Percentiles rank a stretch among this genome's conserved stretches.
phyloP scores from a whole-genome alignment of 176 grass and related monocot genomes.

The Oryza coarctata region DNA sequence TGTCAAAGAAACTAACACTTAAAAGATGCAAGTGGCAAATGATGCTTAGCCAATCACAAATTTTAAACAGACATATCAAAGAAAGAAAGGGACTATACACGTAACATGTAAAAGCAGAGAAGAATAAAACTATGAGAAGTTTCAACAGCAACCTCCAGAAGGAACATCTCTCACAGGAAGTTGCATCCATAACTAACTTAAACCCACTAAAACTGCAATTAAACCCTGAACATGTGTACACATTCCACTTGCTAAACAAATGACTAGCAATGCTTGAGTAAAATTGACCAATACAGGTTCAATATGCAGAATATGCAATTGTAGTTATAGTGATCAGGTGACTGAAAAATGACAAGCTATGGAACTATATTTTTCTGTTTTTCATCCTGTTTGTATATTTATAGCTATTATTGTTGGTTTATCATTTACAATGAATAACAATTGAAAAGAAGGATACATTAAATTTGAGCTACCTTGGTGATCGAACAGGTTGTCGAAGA shows the following conservation, averaged over 20 bases:
- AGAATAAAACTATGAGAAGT: conserved; percentile 2
- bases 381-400: not conserved
- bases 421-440: not conserved
- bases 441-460: not conserved
- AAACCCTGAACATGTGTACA: not conserved
- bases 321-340: not conserved
- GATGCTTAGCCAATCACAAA: conserved; percentile 20
- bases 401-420: not conserved
- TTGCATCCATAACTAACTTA: conserved; percentile 15
- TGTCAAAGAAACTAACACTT: conserved; percentile 15
- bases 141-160: not conserved
- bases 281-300: conserved; percentile 1
- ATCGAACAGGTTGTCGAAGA: conserved; percentile 55
- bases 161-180: conserved; percentile 7
- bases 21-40: conserved; percentile 8
- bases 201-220: not conserved
- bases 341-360: conserved; percentile 1
- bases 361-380: not conserved
- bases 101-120: not conserved
- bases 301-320: not conserved
- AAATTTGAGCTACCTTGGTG: conserved; percentile 50
- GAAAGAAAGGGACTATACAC: not conserved
- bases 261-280: conserved; percentile 30
- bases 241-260: not conserved
- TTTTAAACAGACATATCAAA: conserved; percentile 6